phyloP scores from a whole-genome alignment of 202 grass and related monocot genomes.

The Setaria viridis region DNA sequence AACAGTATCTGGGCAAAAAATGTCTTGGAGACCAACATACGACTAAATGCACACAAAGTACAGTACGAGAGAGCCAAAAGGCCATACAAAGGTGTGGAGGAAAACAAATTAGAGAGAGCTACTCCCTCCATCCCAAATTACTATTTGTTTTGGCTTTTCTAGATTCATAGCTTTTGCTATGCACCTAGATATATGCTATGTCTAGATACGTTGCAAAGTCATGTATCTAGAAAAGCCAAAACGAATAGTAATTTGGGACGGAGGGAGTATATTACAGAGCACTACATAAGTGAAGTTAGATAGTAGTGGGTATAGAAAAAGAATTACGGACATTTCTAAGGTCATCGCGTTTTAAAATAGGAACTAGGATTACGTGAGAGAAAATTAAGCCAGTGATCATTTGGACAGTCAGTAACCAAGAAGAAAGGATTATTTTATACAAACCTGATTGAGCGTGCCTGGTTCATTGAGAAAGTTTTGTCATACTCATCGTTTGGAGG shows the following conservation, averaged over 20 bases:
- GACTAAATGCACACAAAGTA: not conserved
- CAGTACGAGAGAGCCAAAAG: not conserved
- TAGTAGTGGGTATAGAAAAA: not conserved
- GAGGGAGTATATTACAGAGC: no score
- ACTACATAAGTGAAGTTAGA: constrained; percentile 2
- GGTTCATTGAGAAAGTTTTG: constrained; percentile 97
- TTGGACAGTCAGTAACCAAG: not conserved
- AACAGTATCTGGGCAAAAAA: not conserved
- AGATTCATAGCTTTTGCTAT: no score
- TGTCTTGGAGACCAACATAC: constrained; percentile 2
- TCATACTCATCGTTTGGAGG: constrained; percentile 90
- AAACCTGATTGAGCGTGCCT: constrained; percentile 95
- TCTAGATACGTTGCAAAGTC: no score
- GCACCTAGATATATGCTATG: no score
- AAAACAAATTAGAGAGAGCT: not conserved
- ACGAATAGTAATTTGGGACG: no score
- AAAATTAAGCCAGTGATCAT: not conserved
- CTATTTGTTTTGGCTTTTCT: no score
- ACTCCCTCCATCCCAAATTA: no score
- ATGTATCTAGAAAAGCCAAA: no score
- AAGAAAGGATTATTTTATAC: constrained; percentile 17
- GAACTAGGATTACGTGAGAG: not conserved
- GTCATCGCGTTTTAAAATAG: not conserved
- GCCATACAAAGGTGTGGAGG: not conserved
- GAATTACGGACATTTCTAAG: constrained; percentile 16